Evolutionary conservation across 441 rosid species (phyloP).

Genomic region (Erysimum pusillum): DNA sequence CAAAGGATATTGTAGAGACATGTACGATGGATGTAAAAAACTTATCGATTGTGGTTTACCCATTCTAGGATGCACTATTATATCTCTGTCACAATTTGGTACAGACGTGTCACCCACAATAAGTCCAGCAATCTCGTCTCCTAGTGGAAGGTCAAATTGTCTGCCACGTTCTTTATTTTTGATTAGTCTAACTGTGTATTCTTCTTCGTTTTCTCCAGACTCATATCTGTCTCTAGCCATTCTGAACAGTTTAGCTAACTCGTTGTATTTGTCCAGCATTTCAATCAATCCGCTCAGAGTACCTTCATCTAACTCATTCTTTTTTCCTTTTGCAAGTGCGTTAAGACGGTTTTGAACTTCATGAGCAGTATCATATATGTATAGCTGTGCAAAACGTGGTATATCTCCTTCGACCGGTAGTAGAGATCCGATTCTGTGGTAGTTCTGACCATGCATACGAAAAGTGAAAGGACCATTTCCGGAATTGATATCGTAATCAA

Average conservation of each 20-base stretch:
- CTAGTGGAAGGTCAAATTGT: constrained; percentile 16
- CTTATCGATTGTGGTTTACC: constrained; percentile 9
- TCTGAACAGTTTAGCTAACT: constrained; percentile 17
- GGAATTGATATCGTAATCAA: constrained; percentile 12
- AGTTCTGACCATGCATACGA: constrained; percentile 31
- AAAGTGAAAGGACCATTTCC: constrained; percentile 13
- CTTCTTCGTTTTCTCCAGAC: constrained; percentile 2
- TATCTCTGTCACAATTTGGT: background rate
- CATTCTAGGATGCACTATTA: constrained; percentile 22
- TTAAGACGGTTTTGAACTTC: constrained; percentile 28
- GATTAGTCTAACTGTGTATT: constrained; percentile 6
- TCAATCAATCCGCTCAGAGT: background rate
- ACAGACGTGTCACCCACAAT: constrained; percentile 17
- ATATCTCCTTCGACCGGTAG: background rate
- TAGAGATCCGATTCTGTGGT: constrained; percentile 32
- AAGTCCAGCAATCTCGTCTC: constrained; percentile 15
- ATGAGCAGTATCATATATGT: constrained; percentile 20
- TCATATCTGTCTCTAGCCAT: constrained; percentile 35
- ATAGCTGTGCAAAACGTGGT: constrained; percentile 29
- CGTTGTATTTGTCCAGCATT: constrained; percentile 31
- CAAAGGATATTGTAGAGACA: constrained; percentile 20
- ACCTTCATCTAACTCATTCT: background rate
- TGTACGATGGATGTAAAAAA: background rate
- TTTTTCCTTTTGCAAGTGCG: background rate
- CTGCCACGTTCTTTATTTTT: background rate